Conservation (phyloP, 2,329 filamentous ascomycete genomes). For the Davidsoniella virescens region DNA sequence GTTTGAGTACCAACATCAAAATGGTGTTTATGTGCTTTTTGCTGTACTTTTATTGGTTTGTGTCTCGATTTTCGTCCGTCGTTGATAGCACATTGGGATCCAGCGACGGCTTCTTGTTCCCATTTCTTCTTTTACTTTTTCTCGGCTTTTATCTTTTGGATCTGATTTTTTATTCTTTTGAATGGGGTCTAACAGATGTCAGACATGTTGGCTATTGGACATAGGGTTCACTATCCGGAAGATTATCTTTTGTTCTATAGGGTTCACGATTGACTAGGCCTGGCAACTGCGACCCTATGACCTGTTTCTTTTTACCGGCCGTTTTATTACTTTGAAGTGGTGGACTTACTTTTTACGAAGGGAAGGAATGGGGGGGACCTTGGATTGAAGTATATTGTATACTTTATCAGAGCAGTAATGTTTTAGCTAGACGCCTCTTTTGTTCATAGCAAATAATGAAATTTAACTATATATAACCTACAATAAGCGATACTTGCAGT, state of each 20-base stretch:
- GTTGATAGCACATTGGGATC: background rate
- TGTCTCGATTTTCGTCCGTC: slow-evolving; percentile 3
- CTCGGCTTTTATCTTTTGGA: no score
- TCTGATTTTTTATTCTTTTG: no score
- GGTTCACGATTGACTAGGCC: background rate
- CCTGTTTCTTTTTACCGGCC: background rate
- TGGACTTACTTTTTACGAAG: background rate
- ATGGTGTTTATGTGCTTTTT: background rate
- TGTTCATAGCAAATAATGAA: slow-evolving; percentile 10
- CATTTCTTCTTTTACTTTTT: no score
- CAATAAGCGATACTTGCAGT: background rate
- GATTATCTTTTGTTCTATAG: background rate
- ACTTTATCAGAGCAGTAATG: slow-evolving; percentile 1
- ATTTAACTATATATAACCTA: slow-evolving; percentile 1
- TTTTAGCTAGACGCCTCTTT: slow-evolving; percentile 11
- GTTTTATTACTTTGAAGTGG: background rate
- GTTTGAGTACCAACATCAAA: background rate
- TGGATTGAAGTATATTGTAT: background rate
- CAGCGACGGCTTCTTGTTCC: background rate
- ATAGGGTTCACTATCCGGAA: background rate
- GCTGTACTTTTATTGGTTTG: background rate
- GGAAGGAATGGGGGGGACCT: no score
- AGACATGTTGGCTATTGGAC: background rate
- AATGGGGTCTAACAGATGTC: no score
- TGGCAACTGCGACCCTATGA: background rate